These are phyloP conservation scores for Populus ilicifolia DNA, from an alignment of 345 rosid species.

Conservation along the genomic window DNA sequence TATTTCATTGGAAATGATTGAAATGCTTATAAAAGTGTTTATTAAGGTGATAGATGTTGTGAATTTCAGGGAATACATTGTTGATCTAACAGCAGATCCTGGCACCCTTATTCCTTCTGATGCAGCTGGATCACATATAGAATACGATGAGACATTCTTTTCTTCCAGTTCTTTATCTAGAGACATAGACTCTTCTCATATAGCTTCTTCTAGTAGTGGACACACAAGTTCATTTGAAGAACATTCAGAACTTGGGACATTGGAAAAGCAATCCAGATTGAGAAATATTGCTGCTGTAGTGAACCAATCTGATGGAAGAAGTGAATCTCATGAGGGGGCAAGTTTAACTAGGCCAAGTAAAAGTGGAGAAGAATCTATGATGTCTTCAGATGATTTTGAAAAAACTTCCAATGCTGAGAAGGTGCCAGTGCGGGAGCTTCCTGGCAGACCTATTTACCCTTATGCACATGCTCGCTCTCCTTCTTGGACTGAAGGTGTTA, in stretches of 20 bases:
- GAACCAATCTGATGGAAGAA: conserved; percentile 42
- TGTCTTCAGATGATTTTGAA: conserved; percentile 27
- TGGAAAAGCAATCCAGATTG: conserved; percentile 44
- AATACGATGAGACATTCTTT: conserved; percentile 54
- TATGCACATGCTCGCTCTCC: conserved; percentile 70
- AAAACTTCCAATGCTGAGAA: conserved; percentile 31
- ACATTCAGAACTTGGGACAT: conserved; percentile 50
- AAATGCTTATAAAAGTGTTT: conserved; percentile 3
- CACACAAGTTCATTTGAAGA: conserved; percentile 62
- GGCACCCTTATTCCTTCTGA: conserved; percentile 95
- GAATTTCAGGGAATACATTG: conserved; percentile 89
- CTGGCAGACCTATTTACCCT: conserved; percentile 48
- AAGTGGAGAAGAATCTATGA: conserved; percentile 39
- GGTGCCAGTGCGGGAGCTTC: conserved; percentile 27
- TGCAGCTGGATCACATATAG: conserved; percentile 61
- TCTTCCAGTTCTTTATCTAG: conserved; percentile 63
- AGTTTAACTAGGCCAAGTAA: conserved; percentile 19
- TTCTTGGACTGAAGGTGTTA: conserved; percentile 96
- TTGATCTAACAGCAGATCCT: conserved; percentile 95
- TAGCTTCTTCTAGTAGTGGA: conserved; percentile 67
- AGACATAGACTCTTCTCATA: conserved; percentile 56
- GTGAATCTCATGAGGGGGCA: conserved; percentile 27
- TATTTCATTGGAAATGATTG: conserved; percentile 3
- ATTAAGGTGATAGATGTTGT: conserved; percentile 23
- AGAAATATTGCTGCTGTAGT: conserved; percentile 31